Evolutionary conservation across 306 rosid genomes (phyloP).

Genomic region (Dalbergia cultrata): DNA sequence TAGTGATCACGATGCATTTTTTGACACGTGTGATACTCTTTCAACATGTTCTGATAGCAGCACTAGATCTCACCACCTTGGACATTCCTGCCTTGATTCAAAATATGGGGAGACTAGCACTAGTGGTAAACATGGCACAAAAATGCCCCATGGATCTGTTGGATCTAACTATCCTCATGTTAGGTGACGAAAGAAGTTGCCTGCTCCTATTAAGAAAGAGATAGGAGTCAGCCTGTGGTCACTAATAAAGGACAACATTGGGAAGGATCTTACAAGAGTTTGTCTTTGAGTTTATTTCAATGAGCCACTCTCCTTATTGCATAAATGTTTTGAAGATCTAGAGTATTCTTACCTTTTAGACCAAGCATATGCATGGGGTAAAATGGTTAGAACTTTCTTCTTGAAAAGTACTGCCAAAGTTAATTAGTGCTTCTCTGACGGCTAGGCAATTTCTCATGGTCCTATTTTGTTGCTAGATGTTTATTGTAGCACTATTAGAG

Average conservation of each 20-base stretch:
- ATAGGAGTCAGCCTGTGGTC: constrained; percentile 82
- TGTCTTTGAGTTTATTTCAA: constrained; percentile 81
- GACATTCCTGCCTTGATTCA: constrained; percentile 44
- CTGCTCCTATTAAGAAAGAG: constrained; percentile 82
- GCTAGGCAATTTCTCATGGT: too few relatives aligned
- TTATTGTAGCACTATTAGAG: too few relatives aligned
- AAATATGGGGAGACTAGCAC: constrained; percentile 61
- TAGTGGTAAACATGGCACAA: constrained; percentile 52
- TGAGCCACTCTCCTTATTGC: constrained; percentile 77
- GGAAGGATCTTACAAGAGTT: constrained; percentile 83
- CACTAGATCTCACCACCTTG: constrained; percentile 47
- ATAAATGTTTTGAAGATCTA: constrained; percentile 79
- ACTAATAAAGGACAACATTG: constrained; percentile 81
- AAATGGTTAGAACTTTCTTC: constrained; percentile 54
- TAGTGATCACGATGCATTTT: constrained; percentile 70
- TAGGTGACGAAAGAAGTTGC: constrained; percentile 75
- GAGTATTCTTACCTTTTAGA: constrained; percentile 76
- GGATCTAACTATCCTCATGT: constrained; percentile 58
- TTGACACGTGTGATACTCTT: constrained; percentile 73
- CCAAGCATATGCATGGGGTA: constrained; percentile 78
- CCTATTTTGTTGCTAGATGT: too few relatives aligned
- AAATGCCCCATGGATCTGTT: constrained; percentile 52
- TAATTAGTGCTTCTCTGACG: neutral
- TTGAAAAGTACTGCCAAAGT: neutral
- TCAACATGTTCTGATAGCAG: constrained; percentile 72